Conservation (phyloP, 805 yeast species). For the Starmerella khaoyaiensis region DNA sequence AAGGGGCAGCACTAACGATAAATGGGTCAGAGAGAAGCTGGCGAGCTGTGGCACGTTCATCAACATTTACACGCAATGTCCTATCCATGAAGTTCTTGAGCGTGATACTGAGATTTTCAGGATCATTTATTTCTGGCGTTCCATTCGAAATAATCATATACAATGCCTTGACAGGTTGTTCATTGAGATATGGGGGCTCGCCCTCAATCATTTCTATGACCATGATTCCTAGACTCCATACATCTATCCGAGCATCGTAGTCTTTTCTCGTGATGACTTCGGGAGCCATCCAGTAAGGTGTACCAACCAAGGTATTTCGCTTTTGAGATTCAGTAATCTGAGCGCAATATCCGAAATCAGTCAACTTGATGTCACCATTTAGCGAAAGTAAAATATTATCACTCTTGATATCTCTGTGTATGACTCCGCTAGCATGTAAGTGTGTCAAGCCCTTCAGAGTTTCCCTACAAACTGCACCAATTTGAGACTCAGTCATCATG, state of each 20-base stretch:
- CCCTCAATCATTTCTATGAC: constrained; percentile 98
- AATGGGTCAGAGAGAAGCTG: constrained; percentile 59
- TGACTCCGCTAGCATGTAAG: constrained; percentile 81
- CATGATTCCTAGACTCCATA: constrained; percentile 98
- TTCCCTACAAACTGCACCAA: constrained; percentile 88
- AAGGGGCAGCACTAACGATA: constrained; percentile 25
- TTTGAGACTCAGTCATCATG: constrained; percentile 78
- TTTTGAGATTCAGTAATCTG: constrained; percentile 68
- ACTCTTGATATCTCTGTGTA: constrained; percentile 91
- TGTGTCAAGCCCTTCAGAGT: constrained; percentile 76
- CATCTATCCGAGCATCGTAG: constrained; percentile 92
- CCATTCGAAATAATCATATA: constrained; percentile 94
- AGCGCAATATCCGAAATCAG: constrained; percentile 96
- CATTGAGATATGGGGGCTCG: constrained; percentile 95
- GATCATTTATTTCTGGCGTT: constrained; percentile 84
- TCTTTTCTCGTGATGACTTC: constrained; percentile 92
- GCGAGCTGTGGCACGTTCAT: constrained; percentile 63
- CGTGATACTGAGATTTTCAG: constrained; percentile 57
- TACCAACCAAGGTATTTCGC: constrained; percentile 97
- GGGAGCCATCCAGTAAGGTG: constrained; percentile 99
- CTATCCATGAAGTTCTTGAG: constrained; percentile 59
- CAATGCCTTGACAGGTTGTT: constrained; percentile 85
- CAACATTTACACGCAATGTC: constrained; percentile 74
- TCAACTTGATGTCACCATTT: constrained; percentile 80
- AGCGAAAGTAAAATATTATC: constrained; percentile 78